A percentile compares a stretch with the other conserved stretches of the same genome.
Conservation (phyloP, 1,139 yeast species). For the Petasospora fabianii region DNA sequence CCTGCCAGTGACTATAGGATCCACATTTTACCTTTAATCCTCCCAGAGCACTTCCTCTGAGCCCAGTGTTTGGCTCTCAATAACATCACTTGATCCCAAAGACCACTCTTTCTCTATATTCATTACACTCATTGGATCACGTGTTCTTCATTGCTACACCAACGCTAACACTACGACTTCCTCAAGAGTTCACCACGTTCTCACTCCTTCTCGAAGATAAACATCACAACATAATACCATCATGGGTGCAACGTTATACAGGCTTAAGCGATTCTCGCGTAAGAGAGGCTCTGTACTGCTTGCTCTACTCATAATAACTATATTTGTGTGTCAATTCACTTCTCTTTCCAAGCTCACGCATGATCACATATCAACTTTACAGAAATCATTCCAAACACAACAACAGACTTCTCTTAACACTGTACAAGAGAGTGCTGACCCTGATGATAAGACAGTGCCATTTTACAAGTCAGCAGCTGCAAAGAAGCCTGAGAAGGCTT, state of each 20-base stretch:
- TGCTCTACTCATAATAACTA: conserved; percentile 6
- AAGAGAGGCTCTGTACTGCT: conserved; percentile 15
- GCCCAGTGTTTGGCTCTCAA: no score
- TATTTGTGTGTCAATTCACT: conserved; percentile 17
- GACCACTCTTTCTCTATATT: no score
- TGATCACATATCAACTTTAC: conserved; percentile 9
- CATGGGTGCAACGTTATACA: conserved; percentile 11
- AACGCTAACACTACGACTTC: no score
- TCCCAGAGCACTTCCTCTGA: no score
- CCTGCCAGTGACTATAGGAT: no score
- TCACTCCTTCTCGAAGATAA: background rate
- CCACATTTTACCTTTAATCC: no score
- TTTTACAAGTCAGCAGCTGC: conserved; percentile 24
- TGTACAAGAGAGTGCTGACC: conserved; percentile 6
- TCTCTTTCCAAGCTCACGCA: conserved; percentile 10
- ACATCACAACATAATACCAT: no score
- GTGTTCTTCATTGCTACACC: no score
- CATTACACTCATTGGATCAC: no score
- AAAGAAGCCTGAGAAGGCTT: conserved; percentile 6
- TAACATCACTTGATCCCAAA: no score
- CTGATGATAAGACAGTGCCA: conserved; percentile 23
- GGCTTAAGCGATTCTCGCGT: conserved; percentile 14
- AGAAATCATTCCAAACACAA: conserved; percentile 3
- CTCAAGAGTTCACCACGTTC: background rate
- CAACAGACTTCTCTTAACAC: background rate